Evolutionary conservation across 2,329 filamentous ascomycete genomes (phyloP).

Genomic region (Lasiodiplodia gonubiensis): DNA sequence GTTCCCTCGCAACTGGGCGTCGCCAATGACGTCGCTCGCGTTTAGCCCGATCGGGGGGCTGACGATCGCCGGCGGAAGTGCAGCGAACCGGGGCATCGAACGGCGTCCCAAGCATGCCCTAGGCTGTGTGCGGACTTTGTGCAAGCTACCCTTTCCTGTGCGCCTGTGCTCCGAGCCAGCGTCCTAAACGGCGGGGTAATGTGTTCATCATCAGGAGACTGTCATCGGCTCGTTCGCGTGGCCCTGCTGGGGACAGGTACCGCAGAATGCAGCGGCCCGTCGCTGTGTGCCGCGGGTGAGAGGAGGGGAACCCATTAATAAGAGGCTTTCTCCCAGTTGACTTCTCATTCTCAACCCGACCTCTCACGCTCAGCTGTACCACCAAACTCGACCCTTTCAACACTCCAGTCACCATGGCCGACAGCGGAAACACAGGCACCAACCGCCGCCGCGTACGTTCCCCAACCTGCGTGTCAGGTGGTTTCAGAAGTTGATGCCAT

Average conservation of each 20-base stretch:
- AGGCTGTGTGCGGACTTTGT: not conserved
- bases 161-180: not conserved
- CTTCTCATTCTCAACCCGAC: not conserved
- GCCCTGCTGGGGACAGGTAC: not conserved
- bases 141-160: not conserved
- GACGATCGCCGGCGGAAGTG: constrained; percentile 10
- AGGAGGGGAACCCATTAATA: constrained; percentile 9
- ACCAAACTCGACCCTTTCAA: not conserved
- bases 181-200: constrained; percentile 25
- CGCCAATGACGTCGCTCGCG: not conserved
- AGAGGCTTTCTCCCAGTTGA: not conserved
- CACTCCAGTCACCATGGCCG: constrained; percentile 12
- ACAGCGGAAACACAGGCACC: constrained; percentile 16
- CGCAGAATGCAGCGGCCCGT: not conserved
- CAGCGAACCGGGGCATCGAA: constrained; percentile 3
- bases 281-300: not conserved
- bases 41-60: constrained; percentile 11
- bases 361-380: not conserved
- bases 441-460: constrained; percentile 22
- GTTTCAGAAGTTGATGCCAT: not conserved
- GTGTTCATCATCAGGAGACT: constrained; percentile 29
- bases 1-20: not conserved
- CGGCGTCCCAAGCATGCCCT: not conserved
- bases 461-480: not conserved
- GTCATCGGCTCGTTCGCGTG: not conserved